These are phyloP conservation scores for Coniochaeta hoffmannii DNA, from an alignment of 2,329 filamentous ascomycete species.

Conservation along the genomic window DNA sequence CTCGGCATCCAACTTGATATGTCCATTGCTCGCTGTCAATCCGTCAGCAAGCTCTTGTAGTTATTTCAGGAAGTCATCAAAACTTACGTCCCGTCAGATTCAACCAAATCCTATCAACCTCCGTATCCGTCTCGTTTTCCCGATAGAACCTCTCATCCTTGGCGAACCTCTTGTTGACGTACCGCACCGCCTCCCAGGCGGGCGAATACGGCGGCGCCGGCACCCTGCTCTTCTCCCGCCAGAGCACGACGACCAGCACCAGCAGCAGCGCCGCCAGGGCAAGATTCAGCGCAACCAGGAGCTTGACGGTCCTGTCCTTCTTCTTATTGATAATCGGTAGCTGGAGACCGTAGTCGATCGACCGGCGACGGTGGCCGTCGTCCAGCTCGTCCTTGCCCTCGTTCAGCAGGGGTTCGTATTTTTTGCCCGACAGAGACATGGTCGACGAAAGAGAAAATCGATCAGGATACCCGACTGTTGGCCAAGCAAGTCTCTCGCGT, in stretches of 20 bases:
- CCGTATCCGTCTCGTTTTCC: not conserved
- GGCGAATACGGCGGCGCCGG: not conserved
- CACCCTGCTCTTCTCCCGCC: not conserved
- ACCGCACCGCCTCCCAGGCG: not conserved
- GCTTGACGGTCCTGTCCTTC: not conserved
- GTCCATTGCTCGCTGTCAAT: not conserved
- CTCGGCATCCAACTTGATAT: not conserved
- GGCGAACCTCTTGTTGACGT: conserved; percentile 1
- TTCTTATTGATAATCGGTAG: not conserved
- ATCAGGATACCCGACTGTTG: not conserved
- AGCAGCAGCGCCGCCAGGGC: not conserved
- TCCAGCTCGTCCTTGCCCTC: not conserved
- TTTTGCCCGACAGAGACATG: not conserved
- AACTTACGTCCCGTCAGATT: conserved; percentile 1
- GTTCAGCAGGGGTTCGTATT: not conserved
- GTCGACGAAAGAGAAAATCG: not conserved
- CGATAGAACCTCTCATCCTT: not conserved
- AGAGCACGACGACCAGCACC: not conserved
- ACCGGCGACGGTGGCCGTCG: not conserved
- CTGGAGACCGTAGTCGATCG: not conserved
- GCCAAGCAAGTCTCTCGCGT: not conserved
- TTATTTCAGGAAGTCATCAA: too few relatives aligned
- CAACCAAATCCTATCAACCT: not conserved
- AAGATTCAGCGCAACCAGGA: not conserved
- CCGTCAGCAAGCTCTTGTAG: not conserved